Evolutionary conservation across 2,329 filamentous ascomycete species (phyloP).

Genomic region (Nemania sp.): DNA sequence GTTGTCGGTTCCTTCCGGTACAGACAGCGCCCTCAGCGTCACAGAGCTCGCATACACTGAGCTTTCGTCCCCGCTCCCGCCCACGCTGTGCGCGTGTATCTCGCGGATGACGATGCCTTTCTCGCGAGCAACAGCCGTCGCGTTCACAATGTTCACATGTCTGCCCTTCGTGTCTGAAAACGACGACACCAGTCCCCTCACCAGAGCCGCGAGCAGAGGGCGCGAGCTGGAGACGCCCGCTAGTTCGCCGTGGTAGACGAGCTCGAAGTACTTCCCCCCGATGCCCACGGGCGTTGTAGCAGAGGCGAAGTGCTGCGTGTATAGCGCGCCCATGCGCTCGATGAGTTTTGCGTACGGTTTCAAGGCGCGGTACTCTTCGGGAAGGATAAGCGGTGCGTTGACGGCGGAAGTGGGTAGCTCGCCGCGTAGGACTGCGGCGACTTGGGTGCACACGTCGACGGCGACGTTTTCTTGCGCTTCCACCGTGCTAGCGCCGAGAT

Average conservation of each 20-base stretch:
- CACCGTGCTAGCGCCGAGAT: slow-evolving; percentile 81
- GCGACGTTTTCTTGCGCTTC: slow-evolving; percentile 89
- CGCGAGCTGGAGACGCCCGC: slow-evolving; percentile 79
- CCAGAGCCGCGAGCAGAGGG: slow-evolving; percentile 80
- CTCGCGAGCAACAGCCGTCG: slow-evolving; percentile 78
- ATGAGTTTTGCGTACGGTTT: slow-evolving; percentile 79
- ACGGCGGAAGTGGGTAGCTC: slow-evolving; percentile 81
- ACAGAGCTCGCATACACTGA: slow-evolving; percentile 77
- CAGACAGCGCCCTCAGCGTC: slow-evolving; percentile 69
- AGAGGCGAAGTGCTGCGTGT: slow-evolving; percentile 77
- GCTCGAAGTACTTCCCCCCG: slow-evolving; percentile 77
- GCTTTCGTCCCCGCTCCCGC: slow-evolving; percentile 62
- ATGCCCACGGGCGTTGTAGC: slow-evolving; percentile 46
- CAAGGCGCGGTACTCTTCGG: slow-evolving; percentile 81
- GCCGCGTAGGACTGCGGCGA: slow-evolving; percentile 77
- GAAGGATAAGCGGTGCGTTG: slow-evolving; percentile 84
- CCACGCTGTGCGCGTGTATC: slow-evolving; percentile 65
- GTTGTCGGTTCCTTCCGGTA: slow-evolving; percentile 37
- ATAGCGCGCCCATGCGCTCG: slow-evolving; percentile 82
- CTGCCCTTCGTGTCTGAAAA: slow-evolving; percentile 74
- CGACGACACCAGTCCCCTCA: slow-evolving; percentile 79
- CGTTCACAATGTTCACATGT: slow-evolving; percentile 87
- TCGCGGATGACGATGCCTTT: slow-evolving; percentile 84
- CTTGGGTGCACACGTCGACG: slow-evolving; percentile 84
- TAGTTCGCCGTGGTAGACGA: slow-evolving; percentile 81